A percentile compares a stretch with the other conserved stretches of the same genome.
Conservation (phyloP, 1,284 basidiomycete genomes). For the Microbotryomycetes sp. region DNA sequence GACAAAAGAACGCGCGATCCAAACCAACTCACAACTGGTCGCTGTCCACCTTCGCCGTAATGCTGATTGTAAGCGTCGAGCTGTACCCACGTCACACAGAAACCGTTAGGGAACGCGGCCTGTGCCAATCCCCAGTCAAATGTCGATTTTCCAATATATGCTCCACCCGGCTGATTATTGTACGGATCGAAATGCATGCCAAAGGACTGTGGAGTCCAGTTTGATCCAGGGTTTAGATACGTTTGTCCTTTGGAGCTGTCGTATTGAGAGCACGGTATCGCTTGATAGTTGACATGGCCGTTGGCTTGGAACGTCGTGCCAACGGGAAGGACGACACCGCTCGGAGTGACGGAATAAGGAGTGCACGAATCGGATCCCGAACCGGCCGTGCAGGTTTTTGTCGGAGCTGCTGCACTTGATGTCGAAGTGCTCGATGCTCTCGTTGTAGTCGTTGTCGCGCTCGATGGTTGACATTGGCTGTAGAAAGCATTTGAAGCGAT, state of each 20-base stretch:
- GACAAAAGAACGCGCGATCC: too few species aligned
- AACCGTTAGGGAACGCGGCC: background rate
- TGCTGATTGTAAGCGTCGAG: conserved; percentile 13
- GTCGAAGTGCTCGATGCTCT: background rate
- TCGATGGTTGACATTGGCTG: background rate
- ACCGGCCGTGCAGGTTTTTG: background rate
- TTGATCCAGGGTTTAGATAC: conserved; percentile 1
- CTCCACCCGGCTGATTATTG: conserved; percentile 16
- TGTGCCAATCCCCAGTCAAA: conserved; percentile 5
- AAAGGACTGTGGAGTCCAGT: conserved; percentile 1
- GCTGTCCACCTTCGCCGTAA: conserved; percentile 17
- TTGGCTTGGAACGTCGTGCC: background rate
- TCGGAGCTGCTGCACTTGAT: background rate
- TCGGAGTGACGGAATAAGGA: conserved; percentile 5
- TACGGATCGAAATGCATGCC: conserved; percentile 11
- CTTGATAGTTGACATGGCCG: conserved; percentile 11
- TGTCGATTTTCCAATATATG: conserved; percentile 11
- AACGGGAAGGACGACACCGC: conserved; percentile 7
- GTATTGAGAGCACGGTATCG: conserved; percentile 15
- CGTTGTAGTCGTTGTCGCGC: background rate
- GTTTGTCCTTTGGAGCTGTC: background rate
- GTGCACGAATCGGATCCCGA: conserved; percentile 11
- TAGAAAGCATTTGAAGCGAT: background rate
- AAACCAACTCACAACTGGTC: background rate
- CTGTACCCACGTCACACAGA: conserved; percentile 8